Evolutionary conservation across 1,139 yeast genomes (phyloP).

Genomic region (Hemisphaericaspora xylofermentans): DNA sequence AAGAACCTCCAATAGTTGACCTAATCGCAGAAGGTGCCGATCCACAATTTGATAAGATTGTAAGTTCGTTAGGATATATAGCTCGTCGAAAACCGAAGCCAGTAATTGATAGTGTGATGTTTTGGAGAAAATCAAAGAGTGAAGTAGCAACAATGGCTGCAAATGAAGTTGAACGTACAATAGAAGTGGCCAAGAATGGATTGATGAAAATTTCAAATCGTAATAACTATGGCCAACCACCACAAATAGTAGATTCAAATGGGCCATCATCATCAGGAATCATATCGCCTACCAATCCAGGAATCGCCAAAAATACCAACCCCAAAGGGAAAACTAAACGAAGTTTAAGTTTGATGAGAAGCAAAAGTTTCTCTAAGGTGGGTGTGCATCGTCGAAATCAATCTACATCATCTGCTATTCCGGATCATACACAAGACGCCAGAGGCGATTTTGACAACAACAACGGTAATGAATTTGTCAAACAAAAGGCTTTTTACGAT

Average conservation of each 20-base stretch:
- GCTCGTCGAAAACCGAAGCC: conserved; percentile 92
- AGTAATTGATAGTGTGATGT: conserved; percentile 96
- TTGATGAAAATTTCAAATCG: conserved; percentile 11
- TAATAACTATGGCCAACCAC: not conserved
- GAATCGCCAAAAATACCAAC: conserved; percentile 16
- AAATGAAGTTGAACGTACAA: conserved; percentile 51
- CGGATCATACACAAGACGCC: conserved; percentile 1
- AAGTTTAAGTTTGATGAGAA: conserved; percentile 43
- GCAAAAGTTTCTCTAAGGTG: conserved; percentile 39
- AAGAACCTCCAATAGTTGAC: conserved; percentile 80
- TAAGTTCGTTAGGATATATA: conserved; percentile 83
- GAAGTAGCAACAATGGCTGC: conserved; percentile 82
- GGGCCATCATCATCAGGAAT: conserved; percentile 3
- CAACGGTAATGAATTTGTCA: conserved; percentile 19
- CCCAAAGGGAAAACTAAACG: conserved; percentile 29
- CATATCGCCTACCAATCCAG: conserved; percentile 15
- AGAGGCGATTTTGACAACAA: conserved; percentile 6
- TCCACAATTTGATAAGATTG: conserved; percentile 78
- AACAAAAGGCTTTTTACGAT: conserved; percentile 29
- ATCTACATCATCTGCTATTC: conserved; percentile 29
- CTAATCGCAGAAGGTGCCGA: conserved; percentile 88
- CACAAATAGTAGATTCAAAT: not conserved
- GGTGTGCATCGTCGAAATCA: conserved; percentile 38
- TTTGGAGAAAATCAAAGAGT: conserved; percentile 90
- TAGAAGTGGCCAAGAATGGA: conserved; percentile 22